These are phyloP conservation scores for Cucumis variabilis DNA, from an alignment of 331 rosid genomes.

Conservation along the genomic window DNA sequence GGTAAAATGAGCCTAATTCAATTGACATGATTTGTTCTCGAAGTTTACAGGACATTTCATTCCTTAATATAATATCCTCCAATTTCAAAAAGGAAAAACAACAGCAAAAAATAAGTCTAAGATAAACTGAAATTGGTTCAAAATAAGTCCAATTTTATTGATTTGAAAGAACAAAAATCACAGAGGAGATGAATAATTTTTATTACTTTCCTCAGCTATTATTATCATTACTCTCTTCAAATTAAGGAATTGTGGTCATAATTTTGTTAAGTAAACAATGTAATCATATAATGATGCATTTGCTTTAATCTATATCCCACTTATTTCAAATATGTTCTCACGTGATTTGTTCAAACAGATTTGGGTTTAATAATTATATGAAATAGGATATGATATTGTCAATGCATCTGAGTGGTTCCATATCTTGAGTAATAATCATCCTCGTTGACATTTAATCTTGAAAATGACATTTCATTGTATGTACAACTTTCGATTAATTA, in stretches of 20 bases:
- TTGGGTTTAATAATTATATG: neutral
- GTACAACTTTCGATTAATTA: neutral
- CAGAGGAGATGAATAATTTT: neutral
- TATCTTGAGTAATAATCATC: neutral
- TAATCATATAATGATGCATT: neutral
- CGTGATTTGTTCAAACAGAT: neutral
- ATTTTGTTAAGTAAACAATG: neutral
- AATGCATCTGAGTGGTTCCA: neutral
- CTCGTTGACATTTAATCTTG: neutral
- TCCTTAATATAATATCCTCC: no score
- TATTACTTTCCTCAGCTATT: neutral
- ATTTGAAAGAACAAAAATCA: no score
- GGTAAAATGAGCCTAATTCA: no score
- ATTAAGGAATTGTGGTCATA: neutral
- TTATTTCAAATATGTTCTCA: neutral
- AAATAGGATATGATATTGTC: neutral
- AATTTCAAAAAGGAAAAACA: no score
- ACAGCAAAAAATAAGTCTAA: no score
- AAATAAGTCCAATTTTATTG: no score
- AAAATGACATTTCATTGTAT: neutral
- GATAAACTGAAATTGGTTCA: no score
- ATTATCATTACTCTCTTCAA: neutral
- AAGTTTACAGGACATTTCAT: no score
- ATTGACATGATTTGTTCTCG: no score
- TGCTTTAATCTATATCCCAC: neutral